Conservation (phyloP, 306 rosid genomes). For the Oemleria cerasiformis region DNA sequence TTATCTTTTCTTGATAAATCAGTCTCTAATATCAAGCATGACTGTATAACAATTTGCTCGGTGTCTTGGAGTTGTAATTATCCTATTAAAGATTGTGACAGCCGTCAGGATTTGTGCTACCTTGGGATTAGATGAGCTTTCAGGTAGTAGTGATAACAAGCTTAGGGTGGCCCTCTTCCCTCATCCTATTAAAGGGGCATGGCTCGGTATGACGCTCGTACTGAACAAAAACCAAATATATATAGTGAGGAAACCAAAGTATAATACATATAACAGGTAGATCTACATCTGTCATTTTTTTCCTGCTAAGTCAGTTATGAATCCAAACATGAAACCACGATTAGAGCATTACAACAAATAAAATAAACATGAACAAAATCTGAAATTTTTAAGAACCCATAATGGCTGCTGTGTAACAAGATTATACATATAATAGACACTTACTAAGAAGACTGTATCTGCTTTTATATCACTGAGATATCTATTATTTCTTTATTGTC, state of each 20-base stretch:
- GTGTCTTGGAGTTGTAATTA: not conserved
- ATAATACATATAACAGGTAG: not conserved
- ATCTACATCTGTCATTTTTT: not conserved
- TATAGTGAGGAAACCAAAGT: not conserved
- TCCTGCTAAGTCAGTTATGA: not conserved
- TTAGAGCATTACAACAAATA: not conserved
- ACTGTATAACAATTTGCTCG: not conserved
- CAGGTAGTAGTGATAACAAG: conserved; percentile 10
- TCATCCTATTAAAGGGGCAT: not conserved
- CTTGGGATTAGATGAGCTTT: not conserved
- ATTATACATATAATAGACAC: not conserved
- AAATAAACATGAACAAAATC: not conserved
- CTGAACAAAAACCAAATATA: not conserved
- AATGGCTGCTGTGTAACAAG: not conserved
- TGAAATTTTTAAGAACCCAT: not conserved
- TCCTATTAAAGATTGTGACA: conserved; percentile 9
- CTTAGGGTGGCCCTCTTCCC: not conserved
- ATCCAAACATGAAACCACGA: not conserved
- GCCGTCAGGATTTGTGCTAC: not conserved
- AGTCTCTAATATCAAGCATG: not conserved
- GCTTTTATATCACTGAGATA: not conserved
- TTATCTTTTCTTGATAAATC: not conserved
- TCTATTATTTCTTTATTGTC: not conserved
- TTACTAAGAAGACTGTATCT: not conserved
- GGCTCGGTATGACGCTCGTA: not conserved